These are phyloP conservation scores for Sphagnum magellanicum DNA, from an alignment of 228 moss, liverwort and hornwort genomes.

Conservation along the genomic window DNA sequence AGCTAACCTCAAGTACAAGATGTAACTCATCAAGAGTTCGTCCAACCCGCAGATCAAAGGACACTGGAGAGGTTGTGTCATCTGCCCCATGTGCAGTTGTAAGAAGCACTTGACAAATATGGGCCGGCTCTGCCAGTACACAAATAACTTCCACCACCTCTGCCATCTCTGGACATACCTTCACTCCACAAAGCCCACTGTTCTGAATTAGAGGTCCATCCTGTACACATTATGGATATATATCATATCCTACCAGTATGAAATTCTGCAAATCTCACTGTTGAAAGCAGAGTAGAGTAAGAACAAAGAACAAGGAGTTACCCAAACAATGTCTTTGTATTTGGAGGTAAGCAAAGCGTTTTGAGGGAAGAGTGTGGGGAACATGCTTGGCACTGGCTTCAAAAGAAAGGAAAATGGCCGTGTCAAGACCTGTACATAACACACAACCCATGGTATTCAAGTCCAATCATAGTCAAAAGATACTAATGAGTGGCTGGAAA, in stretches of 20 bases:
- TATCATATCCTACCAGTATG: too few relatives aligned
- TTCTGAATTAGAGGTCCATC: not conserved
- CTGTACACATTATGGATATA: too few relatives aligned
- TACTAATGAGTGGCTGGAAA: too few relatives aligned
- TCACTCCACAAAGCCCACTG: conserved; percentile 10
- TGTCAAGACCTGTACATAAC: conserved; percentile 68
- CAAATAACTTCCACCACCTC: conserved; percentile 78
- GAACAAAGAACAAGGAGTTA: conserved; percentile 18
- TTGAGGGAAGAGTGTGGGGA: conserved; percentile 46
- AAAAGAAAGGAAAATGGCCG: conserved; percentile 81
- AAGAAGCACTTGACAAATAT: conserved; percentile 82
- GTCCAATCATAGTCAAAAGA: too few relatives aligned
- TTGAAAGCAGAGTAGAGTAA: too few relatives aligned
- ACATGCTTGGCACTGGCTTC: conserved; percentile 79
- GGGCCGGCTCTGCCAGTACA: conserved; percentile 84
- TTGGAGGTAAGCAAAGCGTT: conserved; percentile 74
- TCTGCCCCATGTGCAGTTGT: conserved; percentile 88
- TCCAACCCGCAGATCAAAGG: conserved; percentile 73
- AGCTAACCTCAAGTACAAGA: conserved; percentile 67
- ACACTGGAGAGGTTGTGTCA: conserved; percentile 73
- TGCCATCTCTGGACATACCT: conserved; percentile 78
- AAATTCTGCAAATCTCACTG: too few relatives aligned
- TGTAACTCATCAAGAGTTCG: conserved; percentile 69
- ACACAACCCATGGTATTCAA: not conserved
- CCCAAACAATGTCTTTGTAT: conserved; percentile 79